phyloP scores from a whole-genome alignment of 441 rosid genomes.

The Eutrema salsugineum region DNA sequence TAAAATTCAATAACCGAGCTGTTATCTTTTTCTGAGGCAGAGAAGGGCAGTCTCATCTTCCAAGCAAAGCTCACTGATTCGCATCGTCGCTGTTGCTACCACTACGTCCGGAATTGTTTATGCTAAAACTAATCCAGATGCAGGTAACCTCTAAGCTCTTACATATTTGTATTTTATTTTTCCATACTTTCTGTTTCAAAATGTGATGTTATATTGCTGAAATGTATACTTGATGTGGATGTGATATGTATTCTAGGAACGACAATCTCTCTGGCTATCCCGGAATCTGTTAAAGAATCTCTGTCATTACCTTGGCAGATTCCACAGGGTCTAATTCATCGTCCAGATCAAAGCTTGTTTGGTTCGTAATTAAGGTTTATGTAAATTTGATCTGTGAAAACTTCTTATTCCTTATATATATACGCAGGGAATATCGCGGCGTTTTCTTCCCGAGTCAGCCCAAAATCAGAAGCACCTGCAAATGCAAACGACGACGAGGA shows the following conservation, averaged over 20 bases:
- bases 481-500: slow-evolving; percentile 21
- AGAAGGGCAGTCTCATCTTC: slow-evolving; percentile 33
- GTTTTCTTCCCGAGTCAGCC: slow-evolving; percentile 41
- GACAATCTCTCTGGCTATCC: slow-evolving; percentile 39
- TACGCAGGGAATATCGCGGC: slow-evolving; percentile 37
- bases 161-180: background rate
- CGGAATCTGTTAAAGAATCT: slow-evolving; percentile 29
- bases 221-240: background rate
- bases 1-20: background rate
- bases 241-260: slow-evolving; percentile 33
- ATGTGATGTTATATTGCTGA: background rate
- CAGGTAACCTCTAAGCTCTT: slow-evolving; percentile 32
- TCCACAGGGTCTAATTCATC: background rate
- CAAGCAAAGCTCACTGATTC: slow-evolving; percentile 31
- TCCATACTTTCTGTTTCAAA: background rate
- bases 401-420: background rate
- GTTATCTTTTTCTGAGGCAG: slow-evolving; percentile 20
- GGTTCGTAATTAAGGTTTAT: slow-evolving; percentile 35
- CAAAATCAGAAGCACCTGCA: slow-evolving; percentile 30
- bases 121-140: slow-evolving; percentile 21
- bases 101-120: slow-evolving; percentile 44
- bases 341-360: slow-evolving; percentile 27
- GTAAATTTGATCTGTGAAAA: background rate
- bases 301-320: slow-evolving; percentile 29
- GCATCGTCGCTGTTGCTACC: slow-evolving; percentile 40